A percentile compares a stretch with the other conserved stretches of the same genome.
phyloP scores from a whole-genome alignment of 495 filamentous ascomycete genomes.

The Talaromyces ruber region DNA sequence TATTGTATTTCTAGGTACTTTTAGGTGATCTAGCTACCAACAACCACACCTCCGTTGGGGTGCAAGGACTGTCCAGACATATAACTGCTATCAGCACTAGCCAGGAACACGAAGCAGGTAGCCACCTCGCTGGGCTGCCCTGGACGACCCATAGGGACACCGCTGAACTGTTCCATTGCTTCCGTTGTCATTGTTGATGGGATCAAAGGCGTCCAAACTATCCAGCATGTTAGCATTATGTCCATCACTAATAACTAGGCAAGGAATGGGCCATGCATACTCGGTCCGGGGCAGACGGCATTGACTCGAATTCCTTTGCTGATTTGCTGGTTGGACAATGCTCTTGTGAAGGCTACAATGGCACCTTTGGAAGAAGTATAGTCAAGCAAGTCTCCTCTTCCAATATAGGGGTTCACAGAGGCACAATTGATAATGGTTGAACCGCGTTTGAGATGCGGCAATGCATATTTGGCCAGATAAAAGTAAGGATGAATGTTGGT shows the following conservation, averaged over 20 bases:
- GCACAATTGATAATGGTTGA: slow-evolving; percentile 79
- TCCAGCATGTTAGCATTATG: neutral
- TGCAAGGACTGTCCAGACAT: slow-evolving; percentile 55
- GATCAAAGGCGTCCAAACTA: slow-evolving; percentile 78
- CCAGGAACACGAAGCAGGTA: slow-evolving; percentile 80
- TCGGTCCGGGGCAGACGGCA: slow-evolving; percentile 67
- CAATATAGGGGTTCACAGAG: slow-evolving; percentile 74
- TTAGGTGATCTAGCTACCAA: slow-evolving; percentile 41
- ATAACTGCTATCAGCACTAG: slow-evolving; percentile 63
- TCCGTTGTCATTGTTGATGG: slow-evolving; percentile 66
- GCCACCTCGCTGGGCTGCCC: slow-evolving; percentile 74
- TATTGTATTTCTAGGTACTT: neutral
- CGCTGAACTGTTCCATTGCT: slow-evolving; percentile 63
- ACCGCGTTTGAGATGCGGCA: slow-evolving; percentile 69
- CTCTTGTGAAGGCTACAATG: slow-evolving; percentile 73
- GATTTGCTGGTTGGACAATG: slow-evolving; percentile 66
- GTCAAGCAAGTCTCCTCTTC: slow-evolving; percentile 74
- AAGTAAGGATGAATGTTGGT: slow-evolving; percentile 70
- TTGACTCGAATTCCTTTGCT: slow-evolving; percentile 73
- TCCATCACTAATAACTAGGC: neutral
- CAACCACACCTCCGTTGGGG: slow-evolving; percentile 58
- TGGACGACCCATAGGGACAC: slow-evolving; percentile 68
- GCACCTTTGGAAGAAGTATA: slow-evolving; percentile 82
- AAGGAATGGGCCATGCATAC: slow-evolving; percentile 16
- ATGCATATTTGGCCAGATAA: slow-evolving; percentile 67